phyloP scores from a whole-genome alignment of 805 yeast species.

The Myxozyma neglecta region DNA sequence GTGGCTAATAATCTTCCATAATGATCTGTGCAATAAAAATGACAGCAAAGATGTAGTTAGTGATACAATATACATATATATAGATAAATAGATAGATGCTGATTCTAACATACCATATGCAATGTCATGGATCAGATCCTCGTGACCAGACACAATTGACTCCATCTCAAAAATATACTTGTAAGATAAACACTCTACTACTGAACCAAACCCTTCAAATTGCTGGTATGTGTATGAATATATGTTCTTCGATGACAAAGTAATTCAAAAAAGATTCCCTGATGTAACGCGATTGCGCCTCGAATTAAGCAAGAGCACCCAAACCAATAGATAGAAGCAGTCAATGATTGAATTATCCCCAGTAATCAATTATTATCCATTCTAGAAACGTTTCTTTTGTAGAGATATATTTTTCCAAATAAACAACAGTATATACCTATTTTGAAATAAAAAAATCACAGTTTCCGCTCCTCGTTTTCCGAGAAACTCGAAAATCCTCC shows the following conservation, averaged over 20 bases:
- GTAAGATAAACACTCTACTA: not conserved
- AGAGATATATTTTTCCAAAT: not conserved
- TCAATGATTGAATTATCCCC: no score
- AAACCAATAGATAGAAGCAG: no score
- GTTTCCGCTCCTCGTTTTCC: not conserved
- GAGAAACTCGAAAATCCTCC: no score
- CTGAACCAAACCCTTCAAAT: not conserved
- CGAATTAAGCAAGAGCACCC: no score
- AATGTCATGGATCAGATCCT: conserved; percentile 86
- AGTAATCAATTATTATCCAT: not conserved
- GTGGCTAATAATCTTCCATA: conserved; percentile 68
- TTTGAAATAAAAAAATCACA: not conserved
- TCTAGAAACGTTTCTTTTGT: not conserved
- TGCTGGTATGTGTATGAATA: not conserved
- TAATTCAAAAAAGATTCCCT: not conserved
- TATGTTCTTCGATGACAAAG: not conserved
- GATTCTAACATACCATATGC: conserved; percentile 54
- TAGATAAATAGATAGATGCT: not conserved
- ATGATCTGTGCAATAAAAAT: conserved; percentile 56
- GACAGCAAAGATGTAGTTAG: no score
- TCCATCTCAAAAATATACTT: conserved; percentile 43
- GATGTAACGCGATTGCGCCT: not conserved
- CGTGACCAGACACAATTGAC: conserved; percentile 87
- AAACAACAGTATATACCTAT: not conserved
- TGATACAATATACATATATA: no score